phyloP scores from a whole-genome alignment of 2,329 filamentous ascomycete genomes.

The Fusarium sp. region DNA sequence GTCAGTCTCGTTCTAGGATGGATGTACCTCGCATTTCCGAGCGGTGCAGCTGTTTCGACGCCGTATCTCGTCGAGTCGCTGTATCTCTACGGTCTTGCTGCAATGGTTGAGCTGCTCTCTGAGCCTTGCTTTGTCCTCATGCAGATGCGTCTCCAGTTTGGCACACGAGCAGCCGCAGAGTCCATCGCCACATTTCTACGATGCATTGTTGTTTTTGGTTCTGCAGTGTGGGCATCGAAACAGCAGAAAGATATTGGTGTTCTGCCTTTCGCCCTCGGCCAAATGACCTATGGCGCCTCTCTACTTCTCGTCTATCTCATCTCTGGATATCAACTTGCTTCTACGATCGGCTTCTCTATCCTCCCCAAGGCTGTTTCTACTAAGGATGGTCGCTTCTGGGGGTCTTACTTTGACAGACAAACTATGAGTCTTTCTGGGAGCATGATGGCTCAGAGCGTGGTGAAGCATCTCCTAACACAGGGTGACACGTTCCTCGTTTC shows the following conservation, averaged over 20 bases:
- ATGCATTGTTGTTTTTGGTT: conserved; percentile 79
- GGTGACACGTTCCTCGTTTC: conserved; percentile 92
- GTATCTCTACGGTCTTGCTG: conserved; percentile 66
- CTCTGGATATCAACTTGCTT: conserved; percentile 69
- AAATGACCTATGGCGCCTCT: conserved; percentile 78
- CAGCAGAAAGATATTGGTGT: conserved; percentile 72
- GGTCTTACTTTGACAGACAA: conserved; percentile 74
- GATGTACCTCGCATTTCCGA: conserved; percentile 72
- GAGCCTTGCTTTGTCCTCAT: conserved; percentile 92
- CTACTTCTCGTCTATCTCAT: conserved; percentile 78
- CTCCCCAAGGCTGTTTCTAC: conserved; percentile 58
- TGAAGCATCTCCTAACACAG: conserved; percentile 95
- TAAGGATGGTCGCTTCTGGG: conserved; percentile 56
- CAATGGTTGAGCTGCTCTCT: conserved; percentile 80
- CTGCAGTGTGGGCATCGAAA: conserved; percentile 72
- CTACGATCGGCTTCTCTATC: conserved; percentile 75
- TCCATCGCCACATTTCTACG: conserved; percentile 82
- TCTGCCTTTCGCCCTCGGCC: conserved; percentile 89
- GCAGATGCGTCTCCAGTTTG: conserved; percentile 84
- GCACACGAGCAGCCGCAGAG: conserved; percentile 84
- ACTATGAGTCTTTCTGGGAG: conserved; percentile 81
- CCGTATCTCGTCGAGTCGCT: conserved; percentile 71
- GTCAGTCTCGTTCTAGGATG: conserved; percentile 74
- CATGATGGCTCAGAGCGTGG: conserved; percentile 86
- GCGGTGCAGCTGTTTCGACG: conserved; percentile 62